phyloP scores from a whole-genome alignment of 2,329 filamentous ascomycete species.

The Metarhizium album region DNA sequence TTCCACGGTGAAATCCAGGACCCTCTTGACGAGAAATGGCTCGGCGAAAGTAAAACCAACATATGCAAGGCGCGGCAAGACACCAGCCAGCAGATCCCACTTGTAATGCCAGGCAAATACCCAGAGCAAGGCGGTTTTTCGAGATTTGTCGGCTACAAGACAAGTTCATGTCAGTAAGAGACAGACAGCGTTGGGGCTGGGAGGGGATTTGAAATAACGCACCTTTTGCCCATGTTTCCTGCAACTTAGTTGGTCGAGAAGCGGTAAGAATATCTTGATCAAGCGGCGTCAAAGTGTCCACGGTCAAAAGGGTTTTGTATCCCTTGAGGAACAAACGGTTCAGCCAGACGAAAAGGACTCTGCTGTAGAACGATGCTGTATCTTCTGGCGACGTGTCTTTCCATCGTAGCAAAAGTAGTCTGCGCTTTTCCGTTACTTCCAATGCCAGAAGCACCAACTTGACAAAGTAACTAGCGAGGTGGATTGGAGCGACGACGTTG shows the following conservation, averaged over 20 bases:
- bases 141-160: background rate
- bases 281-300: background rate
- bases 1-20: background rate
- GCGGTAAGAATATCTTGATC: background rate
- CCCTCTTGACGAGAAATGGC: slow-evolving; percentile 17
- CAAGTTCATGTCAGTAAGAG: background rate
- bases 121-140: background rate
- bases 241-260: background rate
- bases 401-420: background rate
- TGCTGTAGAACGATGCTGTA: background rate
- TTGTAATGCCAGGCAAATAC: background rate
- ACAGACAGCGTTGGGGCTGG: background rate
- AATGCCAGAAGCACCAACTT: slow-evolving; percentile 18
- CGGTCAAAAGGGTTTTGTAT: background rate
- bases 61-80: slow-evolving; percentile 14
- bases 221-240: background rate
- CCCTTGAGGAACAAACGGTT: background rate
- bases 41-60: slow-evolving; percentile 19
- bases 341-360: background rate
- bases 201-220: background rate
- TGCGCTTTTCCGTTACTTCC: background rate
- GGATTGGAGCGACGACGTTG: slow-evolving; percentile 13
- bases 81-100: background rate
- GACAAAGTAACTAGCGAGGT: slow-evolving; percentile 14
- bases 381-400: background rate